phyloP scores from a whole-genome alignment of 2,329 filamentous ascomycete genomes.

The Ophiostoma australiae region DNA sequence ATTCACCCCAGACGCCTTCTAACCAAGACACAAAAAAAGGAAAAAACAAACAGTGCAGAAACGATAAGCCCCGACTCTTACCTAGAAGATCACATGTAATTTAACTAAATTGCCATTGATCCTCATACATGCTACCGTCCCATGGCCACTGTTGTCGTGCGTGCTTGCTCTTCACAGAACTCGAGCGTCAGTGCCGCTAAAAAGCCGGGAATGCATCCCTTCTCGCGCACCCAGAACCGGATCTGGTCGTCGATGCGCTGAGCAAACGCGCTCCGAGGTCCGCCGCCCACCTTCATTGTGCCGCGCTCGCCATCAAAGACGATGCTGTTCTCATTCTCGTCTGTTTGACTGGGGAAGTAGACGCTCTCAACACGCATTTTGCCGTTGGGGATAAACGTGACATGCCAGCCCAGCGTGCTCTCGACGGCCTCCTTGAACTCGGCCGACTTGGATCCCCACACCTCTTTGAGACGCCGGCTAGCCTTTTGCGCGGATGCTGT shows the following conservation, averaged over 20 bases:
- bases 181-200: conserved; percentile 85
- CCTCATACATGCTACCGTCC: background rate
- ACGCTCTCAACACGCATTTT: conserved; percentile 87
- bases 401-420: conserved; percentile 85
- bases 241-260: conserved; percentile 78
- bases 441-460: conserved; percentile 77
- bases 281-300: conserved; percentile 96
- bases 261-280: conserved; percentile 80
- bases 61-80: background rate
- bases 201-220: conserved; percentile 91
- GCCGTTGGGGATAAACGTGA: conserved; percentile 95
- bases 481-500: conserved; percentile 74
- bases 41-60: background rate
- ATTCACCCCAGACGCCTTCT: background rate
- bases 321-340: conserved; percentile 67
- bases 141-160: conserved; percentile 18
- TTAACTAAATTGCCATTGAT: background rate
- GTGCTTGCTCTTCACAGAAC: conserved; percentile 71
- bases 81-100: background rate
- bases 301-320: conserved; percentile 91
- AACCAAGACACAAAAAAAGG: background rate
- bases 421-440: conserved; percentile 96
- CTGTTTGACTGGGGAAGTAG: conserved; percentile 65
- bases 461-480: conserved; percentile 79
- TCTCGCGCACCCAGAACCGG: conserved; percentile 91